Evolutionary conservation across 495 filamentous ascomycete species (phyloP).

Genomic region (Acidiella bohemica): DNA sequence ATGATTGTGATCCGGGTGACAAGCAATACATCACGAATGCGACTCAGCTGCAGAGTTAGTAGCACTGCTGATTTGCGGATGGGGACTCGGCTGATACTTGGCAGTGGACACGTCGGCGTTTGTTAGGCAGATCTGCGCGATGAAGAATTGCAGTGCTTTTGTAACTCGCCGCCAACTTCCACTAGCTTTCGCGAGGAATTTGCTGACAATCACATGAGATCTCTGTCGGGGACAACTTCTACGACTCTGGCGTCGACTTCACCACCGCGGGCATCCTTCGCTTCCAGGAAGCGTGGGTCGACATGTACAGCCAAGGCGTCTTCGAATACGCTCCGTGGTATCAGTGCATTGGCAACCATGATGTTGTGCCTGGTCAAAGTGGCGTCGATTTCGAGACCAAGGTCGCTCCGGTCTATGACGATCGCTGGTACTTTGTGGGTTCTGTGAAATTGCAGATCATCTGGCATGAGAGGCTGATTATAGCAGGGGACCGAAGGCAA

Average conservation of each 20-base stretch:
- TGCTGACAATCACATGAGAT: too few species aligned
- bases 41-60: constrained; percentile 3
- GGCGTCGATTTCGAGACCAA: constrained; percentile 5
- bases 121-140: constrained; percentile 1
- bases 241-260: constrained; percentile 2
- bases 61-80: too few species aligned
- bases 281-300: constrained; percentile 1
- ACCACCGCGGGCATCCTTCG: constrained; percentile 1
- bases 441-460: not conserved
- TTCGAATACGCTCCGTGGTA: constrained; percentile 2
- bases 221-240: constrained; percentile 3
- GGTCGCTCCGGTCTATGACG: constrained; percentile 1
- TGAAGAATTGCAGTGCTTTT: constrained; percentile 5
- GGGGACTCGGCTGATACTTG: too few species aligned
- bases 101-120: constrained; percentile 1
- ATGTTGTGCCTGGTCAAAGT: not conserved
- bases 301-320: not conserved
- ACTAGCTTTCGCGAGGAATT: too few species aligned
- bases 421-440: constrained; percentile 3
- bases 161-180: too few species aligned
- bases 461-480: not conserved
- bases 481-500: not conserved
- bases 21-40: constrained; percentile 6
- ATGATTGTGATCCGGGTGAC: constrained; percentile 2
- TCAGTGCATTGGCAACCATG: constrained; percentile 1